Percentiles rank a stretch among this genome's conserved stretches.
Evolutionary conservation across 2,329 filamentous ascomycete species (phyloP).

Genomic region (Chaetomium globosum): DNA sequence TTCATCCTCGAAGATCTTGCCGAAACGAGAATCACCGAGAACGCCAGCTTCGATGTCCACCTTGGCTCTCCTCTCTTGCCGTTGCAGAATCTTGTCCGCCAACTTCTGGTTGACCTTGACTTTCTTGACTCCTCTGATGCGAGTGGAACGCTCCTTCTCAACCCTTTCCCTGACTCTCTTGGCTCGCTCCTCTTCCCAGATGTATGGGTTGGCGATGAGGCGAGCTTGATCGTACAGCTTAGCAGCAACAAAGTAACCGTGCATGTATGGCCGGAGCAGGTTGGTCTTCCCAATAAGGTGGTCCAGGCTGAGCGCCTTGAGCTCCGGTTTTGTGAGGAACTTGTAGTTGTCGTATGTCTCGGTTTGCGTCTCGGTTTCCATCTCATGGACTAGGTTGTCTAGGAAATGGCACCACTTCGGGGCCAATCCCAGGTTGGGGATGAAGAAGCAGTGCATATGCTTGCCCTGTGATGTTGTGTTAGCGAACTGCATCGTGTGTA

Average conservation of each 20-base stretch:
- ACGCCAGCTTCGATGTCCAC: constrained; percentile 65
- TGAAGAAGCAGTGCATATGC: constrained; percentile 68
- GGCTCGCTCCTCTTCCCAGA: constrained; percentile 87
- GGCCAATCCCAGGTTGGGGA: constrained; percentile 88
- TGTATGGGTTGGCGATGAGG: constrained; percentile 88
- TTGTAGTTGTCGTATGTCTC: constrained; percentile 99
- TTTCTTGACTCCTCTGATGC: constrained; percentile 94
- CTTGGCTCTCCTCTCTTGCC: constrained; percentile 61
- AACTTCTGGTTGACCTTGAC: constrained; percentile 91
- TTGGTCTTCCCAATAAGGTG: constrained; percentile 91
- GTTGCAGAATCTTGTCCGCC: constrained; percentile 72
- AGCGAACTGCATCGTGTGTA: neutral
- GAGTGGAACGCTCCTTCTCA: constrained; percentile 91
- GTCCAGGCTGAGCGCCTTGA: constrained; percentile 80
- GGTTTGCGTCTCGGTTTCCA: constrained; percentile 79
- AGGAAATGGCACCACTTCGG: constrained; percentile 96
- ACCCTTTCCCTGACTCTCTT: constrained; percentile 95
- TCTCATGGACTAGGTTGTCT: constrained; percentile 97
- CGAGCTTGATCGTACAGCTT: constrained; percentile 93
- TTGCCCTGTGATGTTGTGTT: constrained; percentile 57
- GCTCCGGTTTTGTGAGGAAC: constrained; percentile 86
- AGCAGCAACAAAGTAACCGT: constrained; percentile 96
- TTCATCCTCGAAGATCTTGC: constrained; percentile 84
- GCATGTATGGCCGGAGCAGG: constrained; percentile 93
- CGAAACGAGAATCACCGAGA: constrained; percentile 84